A percentile compares a stretch with the other conserved stretches of the same genome.
Conservation (phyloP, 371 early-diverging fungal species). For the Chytridiales sp. region DNA sequence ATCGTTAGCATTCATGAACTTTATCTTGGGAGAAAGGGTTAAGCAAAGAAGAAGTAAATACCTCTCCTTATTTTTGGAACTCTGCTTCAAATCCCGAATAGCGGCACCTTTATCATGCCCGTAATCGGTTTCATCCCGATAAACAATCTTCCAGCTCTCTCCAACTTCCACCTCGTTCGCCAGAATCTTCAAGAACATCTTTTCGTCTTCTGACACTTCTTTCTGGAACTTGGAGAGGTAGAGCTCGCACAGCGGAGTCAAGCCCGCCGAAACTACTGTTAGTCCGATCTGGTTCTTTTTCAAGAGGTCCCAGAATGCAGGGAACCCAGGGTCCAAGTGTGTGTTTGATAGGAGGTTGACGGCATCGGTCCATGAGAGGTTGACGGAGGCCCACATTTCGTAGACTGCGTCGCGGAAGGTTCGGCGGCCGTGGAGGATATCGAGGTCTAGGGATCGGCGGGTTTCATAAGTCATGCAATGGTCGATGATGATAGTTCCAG, state of each 20-base stretch:
- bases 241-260: conserved; percentile 38
- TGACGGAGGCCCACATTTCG: conserved; percentile 59
- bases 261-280: conserved; percentile 55
- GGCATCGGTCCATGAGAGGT: conserved; percentile 59
- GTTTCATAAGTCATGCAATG: conserved; percentile 5
- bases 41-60: not conserved
- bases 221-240: conserved; percentile 50
- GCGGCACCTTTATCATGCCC: conserved; percentile 57
- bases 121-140: conserved; percentile 52
- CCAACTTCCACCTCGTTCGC: conserved; percentile 18
- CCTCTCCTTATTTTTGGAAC: not conserved
- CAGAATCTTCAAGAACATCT: too few relatives aligned
- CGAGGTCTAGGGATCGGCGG: not conserved
- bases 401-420: conserved; percentile 33
- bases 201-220: conserved; percentile 49
- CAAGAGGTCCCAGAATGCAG: conserved; percentile 34
- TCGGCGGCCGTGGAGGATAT: conserved; percentile 27
- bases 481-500: conserved; percentile 26
- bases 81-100: conserved; percentile 4
- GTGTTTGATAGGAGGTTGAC: conserved; percentile 48
- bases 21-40: too few relatives aligned
- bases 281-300: conserved; percentile 45
- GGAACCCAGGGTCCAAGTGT: conserved; percentile 54
- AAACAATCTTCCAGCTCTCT: conserved; percentile 56
- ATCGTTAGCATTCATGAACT: not conserved